Conservation (phyloP, 1,284 basidiomycete genomes). For the Ceratobasidium sp. region DNA sequence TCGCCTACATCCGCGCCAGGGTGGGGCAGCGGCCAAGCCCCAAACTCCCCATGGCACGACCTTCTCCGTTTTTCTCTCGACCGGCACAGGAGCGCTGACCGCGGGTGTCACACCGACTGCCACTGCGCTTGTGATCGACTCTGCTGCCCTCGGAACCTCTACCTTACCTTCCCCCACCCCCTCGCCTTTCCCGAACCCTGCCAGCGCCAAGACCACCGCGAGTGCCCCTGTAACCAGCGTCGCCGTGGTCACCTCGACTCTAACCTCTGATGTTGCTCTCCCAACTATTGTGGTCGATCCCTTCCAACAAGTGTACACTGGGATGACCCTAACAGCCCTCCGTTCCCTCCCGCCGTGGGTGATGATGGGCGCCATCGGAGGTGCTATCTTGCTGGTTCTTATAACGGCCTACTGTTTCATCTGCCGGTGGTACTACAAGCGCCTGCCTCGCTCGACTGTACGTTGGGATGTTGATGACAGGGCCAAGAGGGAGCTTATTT, state of each 20-base stretch:
- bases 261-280: neutral
- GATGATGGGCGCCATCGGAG: conserved; percentile 18
- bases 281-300: conserved; percentile 12
- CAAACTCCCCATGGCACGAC: neutral
- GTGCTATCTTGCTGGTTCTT: conserved; percentile 14
- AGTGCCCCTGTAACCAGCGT: neutral
- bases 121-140: conserved; percentile 19
- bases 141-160: conserved; percentile 5
- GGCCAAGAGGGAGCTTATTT: conserved; percentile 18
- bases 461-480: conserved; percentile 39
- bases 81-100: neutral
- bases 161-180: neutral
- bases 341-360: conserved; percentile 20
- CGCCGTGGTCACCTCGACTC: neutral
- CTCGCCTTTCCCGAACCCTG: neutral
- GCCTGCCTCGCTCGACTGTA: conserved; percentile 26
- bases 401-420: conserved; percentile 38
- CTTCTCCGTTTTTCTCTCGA: conserved; percentile 5
- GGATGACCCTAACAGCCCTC: conserved; percentile 17
- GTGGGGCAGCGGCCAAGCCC: conserved; percentile 6
- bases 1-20: conserved; percentile 20
- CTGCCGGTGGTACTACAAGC: conserved; percentile 41
- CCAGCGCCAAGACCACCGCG: neutral
- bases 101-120: conserved; percentile 13
- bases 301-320: conserved; percentile 23